These are phyloP conservation scores for Globisporangium spiculum DNA, from an alignment of 352 stramenopile species.

Conservation along the genomic window DNA sequence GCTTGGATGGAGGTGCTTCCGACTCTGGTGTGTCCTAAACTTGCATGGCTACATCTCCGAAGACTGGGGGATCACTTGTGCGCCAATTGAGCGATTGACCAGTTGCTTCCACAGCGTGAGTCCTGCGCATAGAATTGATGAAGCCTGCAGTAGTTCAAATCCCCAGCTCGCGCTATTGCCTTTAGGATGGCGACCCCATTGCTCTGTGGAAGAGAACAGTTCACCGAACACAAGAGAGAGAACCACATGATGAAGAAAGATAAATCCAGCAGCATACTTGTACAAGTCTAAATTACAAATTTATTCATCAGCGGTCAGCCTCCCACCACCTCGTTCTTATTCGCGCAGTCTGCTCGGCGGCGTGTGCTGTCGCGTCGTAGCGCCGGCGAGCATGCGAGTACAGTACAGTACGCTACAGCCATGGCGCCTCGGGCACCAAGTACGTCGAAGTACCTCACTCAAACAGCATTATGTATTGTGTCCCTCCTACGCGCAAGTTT, in stretches of 20 bases:
- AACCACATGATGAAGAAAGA: neutral
- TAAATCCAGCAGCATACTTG: neutral
- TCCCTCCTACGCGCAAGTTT: neutral
- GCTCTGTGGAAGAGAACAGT: no score
- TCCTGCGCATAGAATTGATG: no score
- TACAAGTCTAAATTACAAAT: neutral
- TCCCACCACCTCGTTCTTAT: neutral
- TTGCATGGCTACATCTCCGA: no score
- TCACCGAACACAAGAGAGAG: neutral
- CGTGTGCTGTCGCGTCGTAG: neutral
- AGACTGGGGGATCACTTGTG: no score
- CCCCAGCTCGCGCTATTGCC: no score
- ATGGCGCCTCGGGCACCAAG: neutral
- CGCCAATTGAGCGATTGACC: no score
- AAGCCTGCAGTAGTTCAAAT: no score
- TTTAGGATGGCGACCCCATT: no score
- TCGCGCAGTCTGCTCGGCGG: neutral
- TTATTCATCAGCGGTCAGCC: neutral
- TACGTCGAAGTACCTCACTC: neutral
- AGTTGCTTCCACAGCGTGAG: no score
- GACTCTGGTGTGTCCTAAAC: no score
- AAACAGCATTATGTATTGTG: neutral
- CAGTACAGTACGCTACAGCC: neutral
- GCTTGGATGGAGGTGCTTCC: no score
- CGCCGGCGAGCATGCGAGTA: neutral